Evolutionary conservation across 2,329 filamentous ascomycete genomes (phyloP), one percentile per base, ranked within the genome.

Genomic region (Sordariomycetes sp.): DNA sequence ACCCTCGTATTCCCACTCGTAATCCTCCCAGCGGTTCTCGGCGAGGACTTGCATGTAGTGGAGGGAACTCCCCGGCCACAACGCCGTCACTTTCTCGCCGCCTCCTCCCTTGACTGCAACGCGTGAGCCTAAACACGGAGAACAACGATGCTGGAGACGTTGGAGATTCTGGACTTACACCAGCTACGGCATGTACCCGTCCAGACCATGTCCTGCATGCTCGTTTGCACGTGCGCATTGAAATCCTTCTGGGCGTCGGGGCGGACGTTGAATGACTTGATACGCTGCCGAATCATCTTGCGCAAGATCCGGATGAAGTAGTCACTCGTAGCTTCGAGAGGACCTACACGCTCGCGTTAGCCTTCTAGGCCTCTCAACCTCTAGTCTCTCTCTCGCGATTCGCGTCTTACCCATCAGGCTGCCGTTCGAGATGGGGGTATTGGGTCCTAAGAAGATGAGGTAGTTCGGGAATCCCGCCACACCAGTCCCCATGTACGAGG

Each of bases 11-110:
- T 20, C 46, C 65, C 65, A 66, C 3, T 64, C 58, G 24, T 64
- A 67, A 35, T 66, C 65, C 53, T 66, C 64, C 62, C 62, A 66
- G 24, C 65, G 56, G 32, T 65, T 60, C 28, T 64, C 64, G 7
- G 63, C 62, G 20, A 78, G 61, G 5, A 71, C 70, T 59, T 78
- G 72, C 54, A 77, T 73, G 60, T 74, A 76, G 62, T 78, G 76
- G 12, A 79, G 66, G 2, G 72, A 72, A n/a, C 66, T 71, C n/a
- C 74, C 74, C 11, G 72, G 69, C 63, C 72, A 76, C 18, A 72
- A 62, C 6, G 72, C 73, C 6, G 72, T 70, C 46, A 78, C 70
- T 54, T 71, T 65, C 43, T 73, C 74, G 32, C 75, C 67, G 14
- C 67, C 65, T 25, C 69, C 68, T 58, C 58, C 53, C 20, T 64